These are phyloP conservation scores for Acacia crassicarpa DNA, from an alignment of 306 rosid species.

Conservation along the genomic window DNA sequence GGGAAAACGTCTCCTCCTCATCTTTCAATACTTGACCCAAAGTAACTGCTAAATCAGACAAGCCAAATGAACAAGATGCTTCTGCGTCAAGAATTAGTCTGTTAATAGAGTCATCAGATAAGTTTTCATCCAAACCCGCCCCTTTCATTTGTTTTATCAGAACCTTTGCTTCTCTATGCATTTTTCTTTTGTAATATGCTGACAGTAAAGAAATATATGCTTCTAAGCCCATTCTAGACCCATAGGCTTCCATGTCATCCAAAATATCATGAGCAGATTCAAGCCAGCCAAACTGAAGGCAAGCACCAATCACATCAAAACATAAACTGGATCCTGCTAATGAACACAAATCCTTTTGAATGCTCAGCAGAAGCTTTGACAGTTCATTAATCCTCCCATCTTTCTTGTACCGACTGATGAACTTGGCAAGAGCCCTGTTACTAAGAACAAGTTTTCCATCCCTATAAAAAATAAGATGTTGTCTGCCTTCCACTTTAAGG, in stretches of 20 bases:
- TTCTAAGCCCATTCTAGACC: conserved; percentile 38
- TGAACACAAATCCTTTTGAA: conserved; percentile 51
- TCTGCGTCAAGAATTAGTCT: conserved; percentile 8
- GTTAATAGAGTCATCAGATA: conserved; percentile 45
- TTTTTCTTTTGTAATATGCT: conserved; percentile 57
- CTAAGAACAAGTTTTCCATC: conserved; percentile 71
- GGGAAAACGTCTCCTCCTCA: conserved; percentile 32
- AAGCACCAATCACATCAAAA: conserved; percentile 60
- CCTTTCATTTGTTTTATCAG: conserved; percentile 67
- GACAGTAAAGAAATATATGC: conserved; percentile 50
- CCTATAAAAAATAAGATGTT: conserved; percentile 49
- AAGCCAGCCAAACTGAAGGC: conserved; percentile 83
- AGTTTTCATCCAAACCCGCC: conserved; percentile 29
- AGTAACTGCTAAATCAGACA: conserved; percentile 45
- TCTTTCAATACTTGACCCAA: conserved; percentile 52
- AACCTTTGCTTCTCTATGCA: conserved; percentile 70
- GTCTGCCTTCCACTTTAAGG: conserved; percentile 61
- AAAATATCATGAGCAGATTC: conserved; percentile 86
- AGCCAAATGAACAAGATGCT: conserved; percentile 20
- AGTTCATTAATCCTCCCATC: conserved; percentile 54
- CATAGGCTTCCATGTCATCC: conserved; percentile 67
- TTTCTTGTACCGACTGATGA: conserved; percentile 53
- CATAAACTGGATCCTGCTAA: conserved; percentile 55
- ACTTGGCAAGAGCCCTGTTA: conserved; percentile 63
- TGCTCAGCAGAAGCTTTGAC: conserved; percentile 56